phyloP scores from a whole-genome alignment of 1,284 basidiomycete species.

The Quambalaria eucalypti region DNA sequence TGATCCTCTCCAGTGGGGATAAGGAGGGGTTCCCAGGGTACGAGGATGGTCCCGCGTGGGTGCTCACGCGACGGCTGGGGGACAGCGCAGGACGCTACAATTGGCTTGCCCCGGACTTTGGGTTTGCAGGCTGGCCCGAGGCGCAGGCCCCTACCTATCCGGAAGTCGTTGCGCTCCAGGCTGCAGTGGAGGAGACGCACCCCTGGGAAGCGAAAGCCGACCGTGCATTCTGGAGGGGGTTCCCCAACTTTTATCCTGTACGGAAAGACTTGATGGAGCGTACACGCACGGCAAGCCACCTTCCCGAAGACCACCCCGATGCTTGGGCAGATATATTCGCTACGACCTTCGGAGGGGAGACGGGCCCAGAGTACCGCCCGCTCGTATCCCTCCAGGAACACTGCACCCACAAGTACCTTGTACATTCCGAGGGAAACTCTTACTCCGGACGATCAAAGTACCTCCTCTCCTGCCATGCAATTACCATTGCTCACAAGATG shows the following conservation, averaged over 20 bases:
- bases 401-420: constrained; percentile 24
- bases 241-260: background rate
- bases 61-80: background rate
- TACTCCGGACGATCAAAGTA: constrained; percentile 21
- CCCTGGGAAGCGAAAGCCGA: constrained; percentile 20
- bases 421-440: constrained; percentile 34
- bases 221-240: background rate
- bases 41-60: background rate
- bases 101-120: constrained; percentile 21
- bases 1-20: background rate
- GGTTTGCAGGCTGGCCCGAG: constrained; percentile 32
- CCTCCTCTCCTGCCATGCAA: constrained; percentile 18
- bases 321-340: background rate
- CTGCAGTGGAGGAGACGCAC: constrained; percentile 10
- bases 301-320: background rate
- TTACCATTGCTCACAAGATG: constrained; percentile 20
- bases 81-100: background rate
- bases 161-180: constrained; percentile 17
- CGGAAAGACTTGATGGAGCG: background rate
- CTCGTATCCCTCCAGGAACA: constrained; percentile 24
- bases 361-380: constrained; percentile 3
- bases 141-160: constrained; percentile 20
- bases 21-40: background rate
- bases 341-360: background rate
- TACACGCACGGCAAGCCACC: background rate